A percentile compares a stretch with the other conserved stretches of the same genome.
These are phyloP conservation scores for Penicillium sp. DNA, from an alignment of 2,329 filamentous ascomycete species.

Conservation along the genomic window DNA sequence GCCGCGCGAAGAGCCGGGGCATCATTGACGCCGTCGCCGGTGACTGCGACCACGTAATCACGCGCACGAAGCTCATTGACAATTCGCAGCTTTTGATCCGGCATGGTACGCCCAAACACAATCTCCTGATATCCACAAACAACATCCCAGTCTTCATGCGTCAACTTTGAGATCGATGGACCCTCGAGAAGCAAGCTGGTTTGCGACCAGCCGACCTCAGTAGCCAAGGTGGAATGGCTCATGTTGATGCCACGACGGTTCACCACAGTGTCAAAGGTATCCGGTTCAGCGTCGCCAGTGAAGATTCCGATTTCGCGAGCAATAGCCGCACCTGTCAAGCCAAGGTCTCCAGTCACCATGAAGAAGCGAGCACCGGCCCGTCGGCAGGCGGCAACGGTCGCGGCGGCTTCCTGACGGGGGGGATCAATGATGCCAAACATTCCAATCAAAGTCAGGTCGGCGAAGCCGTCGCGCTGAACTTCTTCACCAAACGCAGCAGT, in stretches of 20 bases:
- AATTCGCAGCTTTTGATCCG: not conserved
- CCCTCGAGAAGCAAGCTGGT: not conserved
- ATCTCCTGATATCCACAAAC: conserved; percentile 2
- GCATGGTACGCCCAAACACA: conserved; percentile 1
- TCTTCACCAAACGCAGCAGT: not conserved
- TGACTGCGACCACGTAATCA: conserved; percentile 46
- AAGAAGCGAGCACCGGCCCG: conserved; percentile 58
- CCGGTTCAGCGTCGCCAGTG: conserved; percentile 1
- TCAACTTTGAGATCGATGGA: not conserved
- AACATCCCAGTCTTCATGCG: not conserved
- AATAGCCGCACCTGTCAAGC: conserved; percentile 61
- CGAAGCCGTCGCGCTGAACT: conserved; percentile 47
- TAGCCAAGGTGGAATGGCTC: not conserved
- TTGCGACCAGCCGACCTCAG: not conserved
- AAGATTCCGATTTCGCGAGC: conserved; percentile 61
- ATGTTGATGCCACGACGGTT: not conserved
- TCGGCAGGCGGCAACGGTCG: conserved; percentile 56
- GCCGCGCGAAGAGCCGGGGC: conserved; percentile 54
- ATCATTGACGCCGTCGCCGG: conserved; percentile 56
- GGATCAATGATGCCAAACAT: conserved; percentile 62
- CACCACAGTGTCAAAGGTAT: not conserved
- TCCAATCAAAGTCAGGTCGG: conserved; percentile 31
- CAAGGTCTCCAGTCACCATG: conserved; percentile 63
- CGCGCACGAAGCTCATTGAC: conserved; percentile 1
- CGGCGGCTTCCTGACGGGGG: conserved; percentile 53